A percentile compares a stretch with the other conserved stretches of the same genome.
phyloP scores from a whole-genome alignment of 495 filamentous ascomycete species.

The Glonium stellatum region DNA sequence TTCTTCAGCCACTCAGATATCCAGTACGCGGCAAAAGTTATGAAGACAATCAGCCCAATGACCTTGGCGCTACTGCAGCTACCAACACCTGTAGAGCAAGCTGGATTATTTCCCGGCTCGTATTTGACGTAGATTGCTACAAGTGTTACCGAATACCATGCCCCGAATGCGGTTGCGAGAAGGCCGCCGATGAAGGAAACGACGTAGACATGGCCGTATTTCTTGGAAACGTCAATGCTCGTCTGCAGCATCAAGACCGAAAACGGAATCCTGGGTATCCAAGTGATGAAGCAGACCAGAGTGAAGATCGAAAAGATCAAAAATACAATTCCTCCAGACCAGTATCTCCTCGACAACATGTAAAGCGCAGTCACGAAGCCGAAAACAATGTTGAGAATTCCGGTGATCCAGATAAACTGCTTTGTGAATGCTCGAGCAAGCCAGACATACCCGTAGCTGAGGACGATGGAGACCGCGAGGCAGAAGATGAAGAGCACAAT shows the following conservation, averaged over 20 bases:
- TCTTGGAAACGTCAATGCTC: constrained; percentile 75
- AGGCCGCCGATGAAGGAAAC: constrained; percentile 76
- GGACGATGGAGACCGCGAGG: constrained; percentile 59
- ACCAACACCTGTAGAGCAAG: constrained; percentile 54
- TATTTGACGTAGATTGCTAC: constrained; percentile 73
- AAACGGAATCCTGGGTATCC: constrained; percentile 84
- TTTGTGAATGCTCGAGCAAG: constrained; percentile 77
- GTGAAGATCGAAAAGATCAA: constrained; percentile 73
- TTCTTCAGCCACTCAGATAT: constrained; percentile 89
- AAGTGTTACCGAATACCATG: constrained; percentile 54
- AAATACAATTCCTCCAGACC: constrained; percentile 78
- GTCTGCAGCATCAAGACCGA: constrained; percentile 84
- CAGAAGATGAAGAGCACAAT: constrained; percentile 77
- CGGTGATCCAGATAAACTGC: constrained; percentile 80
- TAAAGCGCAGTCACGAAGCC: constrained; percentile 63
- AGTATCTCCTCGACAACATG: constrained; percentile 61
- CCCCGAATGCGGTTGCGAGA: constrained; percentile 60
- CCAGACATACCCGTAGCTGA: constrained; percentile 71
- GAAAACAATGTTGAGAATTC: constrained; percentile 37
- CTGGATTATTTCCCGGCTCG: constrained; percentile 60
- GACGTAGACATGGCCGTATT: constrained; percentile 76
- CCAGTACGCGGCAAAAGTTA: constrained; percentile 89
- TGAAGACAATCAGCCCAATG: constrained; percentile 75
- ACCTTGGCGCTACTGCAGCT: constrained; percentile 71
- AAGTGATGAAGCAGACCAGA: constrained; percentile 70